Evolutionary conservation across 495 filamentous ascomycete species (phyloP).

Genomic region (Aspergillus bridgeri): DNA sequence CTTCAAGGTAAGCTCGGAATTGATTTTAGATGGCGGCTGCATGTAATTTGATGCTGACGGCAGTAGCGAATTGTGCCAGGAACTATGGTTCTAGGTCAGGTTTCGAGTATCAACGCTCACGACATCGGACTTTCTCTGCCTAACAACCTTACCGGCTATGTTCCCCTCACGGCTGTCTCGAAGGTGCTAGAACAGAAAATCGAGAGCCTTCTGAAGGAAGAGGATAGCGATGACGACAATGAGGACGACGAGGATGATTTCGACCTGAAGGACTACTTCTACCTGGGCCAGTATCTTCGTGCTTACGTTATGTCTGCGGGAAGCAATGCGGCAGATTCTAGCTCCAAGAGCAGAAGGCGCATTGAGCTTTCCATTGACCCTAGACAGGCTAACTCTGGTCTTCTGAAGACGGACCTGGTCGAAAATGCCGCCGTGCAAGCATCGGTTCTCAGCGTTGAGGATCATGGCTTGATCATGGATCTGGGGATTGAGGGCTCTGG

Average conservation of each 20-base stretch:
- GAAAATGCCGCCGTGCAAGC: constrained; percentile 76
- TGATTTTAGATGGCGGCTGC: neutral
- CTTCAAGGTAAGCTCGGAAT: constrained; percentile 65
- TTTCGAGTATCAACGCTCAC: constrained; percentile 73
- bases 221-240: constrained; percentile 54
- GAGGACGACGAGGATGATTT: constrained; percentile 58
- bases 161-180: constrained; percentile 87
- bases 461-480: constrained; percentile 94
- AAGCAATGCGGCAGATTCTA: constrained; percentile 49
- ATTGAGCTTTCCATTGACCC: constrained; percentile 85
- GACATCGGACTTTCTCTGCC: constrained; percentile 80
- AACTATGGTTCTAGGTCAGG: constrained; percentile 79
- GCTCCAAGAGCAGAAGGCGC: constrained; percentile 65
- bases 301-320: constrained; percentile 75
- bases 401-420: constrained; percentile 66
- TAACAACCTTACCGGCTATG: constrained; percentile 87
- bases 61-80: constrained; percentile 73
- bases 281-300: constrained; percentile 83
- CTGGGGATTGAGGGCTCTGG: constrained; percentile 66
- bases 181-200: constrained; percentile 63
- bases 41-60: constrained; percentile 32
- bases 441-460: constrained; percentile 83
- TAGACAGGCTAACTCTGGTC: constrained; percentile 66
- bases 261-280: constrained; percentile 69
- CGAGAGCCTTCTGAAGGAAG: constrained; percentile 58